Percentiles rank a stretch among this genome's conserved stretches.
These are phyloP conservation scores for Paramyrothecium sp. DNA, from an alignment of 2,329 filamentous ascomycete species.

Conservation along the genomic window DNA sequence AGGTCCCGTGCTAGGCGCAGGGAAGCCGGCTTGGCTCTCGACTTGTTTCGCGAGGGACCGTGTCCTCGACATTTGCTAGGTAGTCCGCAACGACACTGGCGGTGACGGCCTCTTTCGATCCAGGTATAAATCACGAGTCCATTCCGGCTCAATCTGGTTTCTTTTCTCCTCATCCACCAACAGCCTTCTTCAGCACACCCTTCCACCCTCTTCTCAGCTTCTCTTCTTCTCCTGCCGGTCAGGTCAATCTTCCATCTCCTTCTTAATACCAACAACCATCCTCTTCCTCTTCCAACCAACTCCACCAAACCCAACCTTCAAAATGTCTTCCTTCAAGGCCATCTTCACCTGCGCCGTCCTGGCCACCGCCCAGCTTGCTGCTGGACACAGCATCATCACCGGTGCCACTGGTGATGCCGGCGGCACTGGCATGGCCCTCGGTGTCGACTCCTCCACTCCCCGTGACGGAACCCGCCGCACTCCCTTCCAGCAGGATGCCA, in stretches of 20 bases:
- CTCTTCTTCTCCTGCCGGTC: too few species aligned
- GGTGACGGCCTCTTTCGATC: not conserved
- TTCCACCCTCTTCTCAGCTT: not conserved
- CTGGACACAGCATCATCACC: constrained; percentile 61
- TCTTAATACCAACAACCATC: not conserved
- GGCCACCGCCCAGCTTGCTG: constrained; percentile 44
- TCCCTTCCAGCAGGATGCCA: constrained; percentile 64
- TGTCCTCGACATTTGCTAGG: not conserved
- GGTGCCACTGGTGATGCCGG: constrained; percentile 56
- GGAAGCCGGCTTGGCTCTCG: not conserved
- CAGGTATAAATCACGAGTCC: not conserved
- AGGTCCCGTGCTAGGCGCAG: too few species aligned
- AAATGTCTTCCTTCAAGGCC: constrained; percentile 3
- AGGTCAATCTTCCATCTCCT: too few species aligned
- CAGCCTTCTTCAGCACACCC: not conserved
- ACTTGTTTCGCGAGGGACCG: not conserved
- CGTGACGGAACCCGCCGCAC: constrained; percentile 59
- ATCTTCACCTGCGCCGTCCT: not conserved
- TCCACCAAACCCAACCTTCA: not conserved
- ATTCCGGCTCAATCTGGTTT: not conserved
- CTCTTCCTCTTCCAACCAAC: not conserved
- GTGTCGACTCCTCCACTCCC: constrained; percentile 53
- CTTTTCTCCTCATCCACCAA: not conserved
- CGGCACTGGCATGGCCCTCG: constrained; percentile 51
- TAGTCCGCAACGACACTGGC: not conserved